Evolutionary conservation across 257 asterid genomes (phyloP), one percentile per base, ranked within the genome.

Genomic region (Lithospermum erythrorhizon): DNA sequence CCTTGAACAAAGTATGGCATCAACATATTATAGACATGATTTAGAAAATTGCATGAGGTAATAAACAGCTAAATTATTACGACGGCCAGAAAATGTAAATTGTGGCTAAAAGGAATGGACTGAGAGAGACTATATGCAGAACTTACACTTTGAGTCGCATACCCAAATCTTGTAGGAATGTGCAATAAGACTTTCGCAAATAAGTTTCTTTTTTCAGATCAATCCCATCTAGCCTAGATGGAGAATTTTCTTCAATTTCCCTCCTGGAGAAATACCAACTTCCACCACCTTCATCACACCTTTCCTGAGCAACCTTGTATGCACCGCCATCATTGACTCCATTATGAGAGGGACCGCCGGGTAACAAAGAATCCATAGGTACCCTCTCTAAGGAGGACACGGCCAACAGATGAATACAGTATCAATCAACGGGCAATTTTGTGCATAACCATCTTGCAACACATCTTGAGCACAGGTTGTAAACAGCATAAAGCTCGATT

Each of bases 221-320:
- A 64, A 83, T 76, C 37, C 87, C 85, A 70, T 81, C 85, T 58
- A 27, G 61, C 70, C 90, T 74, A 63, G 87, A 83, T 54, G 90
- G 82, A 29, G 90, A 81, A 61, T 78, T 69, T 57, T 83, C 90
- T 67, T 83, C 91, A 25, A 83, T 77, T 71, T 83, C 87, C 75
- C 72, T 83, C 67, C 85, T 75, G 21, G 82, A 76, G 41, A 81
- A 71, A 62, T 79, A 84, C 93, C 93, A 79, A 25, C 68, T 62
- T 6, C 72, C 80, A 57, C 48, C n/a, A n/a, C n/a, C n/a, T n/a
- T n/a, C n/a, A n/a, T n/a, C n/a, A n/a, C n/a, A n/a, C n/a, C n/a
- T 16, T 9, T 41, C 3, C 48, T 41, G 15, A 41, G 48, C 9
- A 16, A 13, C 48, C 48, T 41, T 41, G 30, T 54, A 54, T 54